Base-by-base conservation (phyloP, 2,329 filamentous ascomycete species). In the Talaromyces albobiverticillius region DNA sequence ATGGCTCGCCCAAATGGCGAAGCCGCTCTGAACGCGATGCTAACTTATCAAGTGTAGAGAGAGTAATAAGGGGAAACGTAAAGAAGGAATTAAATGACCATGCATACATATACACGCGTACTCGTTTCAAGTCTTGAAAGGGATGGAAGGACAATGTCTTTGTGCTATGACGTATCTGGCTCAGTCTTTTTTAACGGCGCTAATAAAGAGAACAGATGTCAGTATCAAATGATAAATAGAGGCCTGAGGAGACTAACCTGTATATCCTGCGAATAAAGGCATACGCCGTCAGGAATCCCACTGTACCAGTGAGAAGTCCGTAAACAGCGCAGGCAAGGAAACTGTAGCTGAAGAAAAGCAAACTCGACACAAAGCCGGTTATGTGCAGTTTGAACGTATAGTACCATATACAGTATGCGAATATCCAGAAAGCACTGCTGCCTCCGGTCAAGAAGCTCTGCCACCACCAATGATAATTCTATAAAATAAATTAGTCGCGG, bases 391-490 rank as follows among this genome's bases (percentile, higher is more conserved):
- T 90, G 60, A 84, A 84, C 62, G 85, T 80, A 72, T 90, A 95
- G 75, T 93, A 95, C 86, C 89, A 95, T 47, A 86, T 76, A 68
- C 88, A 89, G 74, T 94, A 95, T 34, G 83, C 68, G 67, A 93
- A 94, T 34, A 95, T 83, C 89, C 90, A 95, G 57, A 90, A 70
- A 6, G 87, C 83, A 61, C 86, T 90, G 61, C 86, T 84, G 46
- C 86, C 87, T 42, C 90, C 90, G 8, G 91, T 82, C 46, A 89
- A 73, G 75, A 95, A 94, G 49, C 87, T 90, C 69, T 89, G 88
- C 90, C 90, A 95, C 89, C 89, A 94, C 90, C 90, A 95, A 68
- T 90, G 82, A 72, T 94, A 87, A 70, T 95, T 91, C 80, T 83
- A 43, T 22, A 54, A 26, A 13, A 22, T 1, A 41, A 20, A 40